Base-by-base conservation (phyloP, 2,329 filamentous ascomycete genomes). In the Exophiala sideris region DNA sequence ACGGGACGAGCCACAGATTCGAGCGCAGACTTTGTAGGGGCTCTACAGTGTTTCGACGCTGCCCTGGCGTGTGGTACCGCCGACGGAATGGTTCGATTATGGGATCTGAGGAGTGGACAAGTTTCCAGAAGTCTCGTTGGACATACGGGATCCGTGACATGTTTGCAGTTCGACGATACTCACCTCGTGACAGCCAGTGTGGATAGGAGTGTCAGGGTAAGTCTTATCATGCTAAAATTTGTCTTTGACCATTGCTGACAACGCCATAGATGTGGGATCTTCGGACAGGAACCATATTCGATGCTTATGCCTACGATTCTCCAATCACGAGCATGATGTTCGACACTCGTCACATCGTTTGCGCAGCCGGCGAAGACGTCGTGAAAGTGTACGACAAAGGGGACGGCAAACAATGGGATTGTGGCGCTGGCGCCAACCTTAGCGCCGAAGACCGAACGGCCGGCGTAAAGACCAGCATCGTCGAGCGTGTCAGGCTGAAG, bases 361-460 rank as follows among this genome's bases (percentile, higher is more conserved):
- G 88, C 48, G 92, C 94, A 2, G 91, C 91, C 0, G 89, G 91
- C 39, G 94, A 97, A 71, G 86, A 91, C 66, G 90, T 97, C 20
- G 91, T 94, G 64, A 99, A 99, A 75, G 88, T 99, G 56, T 99
- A 97, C 74, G 94, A 99, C 75, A 97, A 97, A 79, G 86, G 90
- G 2, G 94, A 99, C 68, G 91, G 91, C 38, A 79, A 89, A 57
- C 94, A 97, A 71, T 99, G 94, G 94, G 90, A 96, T 70, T 96
- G 91, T 71, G 94, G 94, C 49, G 86, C 90, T 2, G 92, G 91
- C 34, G 83, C 88, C 45, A 80, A 79, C 2, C 48, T 50, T 6
- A 56, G 38, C 5, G 60, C 61, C 3, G 70, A 73, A 9, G 85
- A 85, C 55, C 82, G 84, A 16, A 84, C 87, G 48, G 80, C 84